These are phyloP conservation scores for Dentiscutata heterogama DNA, from an alignment of 371 early-diverging fungal genomes.

Conservation along the genomic window DNA sequence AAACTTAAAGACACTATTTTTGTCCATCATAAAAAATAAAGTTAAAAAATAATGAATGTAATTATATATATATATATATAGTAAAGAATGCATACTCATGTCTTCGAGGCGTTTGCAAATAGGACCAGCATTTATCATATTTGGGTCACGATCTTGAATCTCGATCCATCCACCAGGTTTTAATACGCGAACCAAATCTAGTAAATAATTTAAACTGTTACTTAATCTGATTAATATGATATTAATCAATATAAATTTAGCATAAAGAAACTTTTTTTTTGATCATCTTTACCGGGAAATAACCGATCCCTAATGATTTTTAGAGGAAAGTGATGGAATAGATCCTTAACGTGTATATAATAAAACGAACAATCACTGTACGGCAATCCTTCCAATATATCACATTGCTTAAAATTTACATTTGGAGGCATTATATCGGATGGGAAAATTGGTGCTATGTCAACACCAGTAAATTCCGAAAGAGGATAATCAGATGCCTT, in stretches of 20 bases:
- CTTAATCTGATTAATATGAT: too few species aligned
- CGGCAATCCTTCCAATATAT: constrained; percentile 63
- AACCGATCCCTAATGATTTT: constrained; percentile 49
- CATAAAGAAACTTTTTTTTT: too few species aligned
- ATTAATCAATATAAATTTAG: too few species aligned
- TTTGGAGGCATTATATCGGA: constrained; percentile 63
- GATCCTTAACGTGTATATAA: constrained; percentile 63
- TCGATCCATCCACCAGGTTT: constrained; percentile 27
- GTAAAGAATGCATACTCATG: background rate
- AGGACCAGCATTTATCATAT: constrained; percentile 1
- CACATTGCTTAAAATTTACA: constrained; percentile 60
- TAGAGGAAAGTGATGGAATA: constrained; percentile 48
- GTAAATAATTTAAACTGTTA: too few species aligned
- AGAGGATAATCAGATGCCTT: background rate
- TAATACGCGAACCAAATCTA: background rate
- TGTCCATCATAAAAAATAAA: background rate
- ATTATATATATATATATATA: background rate
- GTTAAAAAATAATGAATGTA: background rate
- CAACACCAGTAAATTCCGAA: constrained; percentile 26
- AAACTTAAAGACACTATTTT: background rate
- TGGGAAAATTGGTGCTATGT: constrained; percentile 47
- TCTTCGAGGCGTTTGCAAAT: background rate
- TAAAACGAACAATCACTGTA: constrained; percentile 60
- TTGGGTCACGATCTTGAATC: background rate
- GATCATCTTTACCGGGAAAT: constrained; percentile 37